These are phyloP conservation scores for Ustilago shanxiensis DNA, from an alignment of 1,284 basidiomycete species.

Conservation along the genomic window DNA sequence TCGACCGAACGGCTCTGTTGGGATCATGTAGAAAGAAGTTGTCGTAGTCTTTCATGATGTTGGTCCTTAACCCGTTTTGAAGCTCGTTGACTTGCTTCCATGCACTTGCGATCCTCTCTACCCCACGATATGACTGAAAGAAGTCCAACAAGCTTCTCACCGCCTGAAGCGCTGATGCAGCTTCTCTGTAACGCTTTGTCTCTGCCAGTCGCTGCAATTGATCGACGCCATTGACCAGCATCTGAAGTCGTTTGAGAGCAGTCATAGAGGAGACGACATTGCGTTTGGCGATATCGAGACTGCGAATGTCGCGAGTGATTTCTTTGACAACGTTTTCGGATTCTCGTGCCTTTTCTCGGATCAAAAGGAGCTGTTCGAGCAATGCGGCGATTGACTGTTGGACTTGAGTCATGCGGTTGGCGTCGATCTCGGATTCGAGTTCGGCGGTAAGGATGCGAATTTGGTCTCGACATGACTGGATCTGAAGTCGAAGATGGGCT, in stretches of 20 bases:
- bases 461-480: conserved; percentile 27
- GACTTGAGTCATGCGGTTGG: conserved; percentile 47
- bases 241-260: conserved; percentile 85
- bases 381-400: conserved; percentile 71
- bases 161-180: conserved; percentile 63
- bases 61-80: conserved; percentile 52
- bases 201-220: conserved; percentile 63
- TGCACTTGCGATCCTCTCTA: conserved; percentile 59
- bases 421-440: conserved; percentile 46
- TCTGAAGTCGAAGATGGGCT: conserved; percentile 34
- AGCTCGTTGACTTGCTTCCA: conserved; percentile 58
- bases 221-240: conserved; percentile 62
- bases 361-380: conserved; percentile 90
- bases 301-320: conserved; percentile 96
- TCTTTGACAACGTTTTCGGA: conserved; percentile 94
- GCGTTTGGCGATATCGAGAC: conserved; percentile 92
- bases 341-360: conserved; percentile 80
- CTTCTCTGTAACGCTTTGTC: conserved; percentile 59
- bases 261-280: conserved; percentile 86
- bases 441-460: conserved; percentile 33
- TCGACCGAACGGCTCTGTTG: conserved; percentile 49
- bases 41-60: conserved; percentile 64
- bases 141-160: conserved; percentile 63
- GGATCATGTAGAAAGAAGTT: conserved; percentile 58
- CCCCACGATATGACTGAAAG: conserved; percentile 59